Percentiles rank a stretch among this genome's conserved stretches.
Evolutionary conservation across 202 grass and related monocot species (phyloP).

Genomic region (Digitaria exilis): DNA sequence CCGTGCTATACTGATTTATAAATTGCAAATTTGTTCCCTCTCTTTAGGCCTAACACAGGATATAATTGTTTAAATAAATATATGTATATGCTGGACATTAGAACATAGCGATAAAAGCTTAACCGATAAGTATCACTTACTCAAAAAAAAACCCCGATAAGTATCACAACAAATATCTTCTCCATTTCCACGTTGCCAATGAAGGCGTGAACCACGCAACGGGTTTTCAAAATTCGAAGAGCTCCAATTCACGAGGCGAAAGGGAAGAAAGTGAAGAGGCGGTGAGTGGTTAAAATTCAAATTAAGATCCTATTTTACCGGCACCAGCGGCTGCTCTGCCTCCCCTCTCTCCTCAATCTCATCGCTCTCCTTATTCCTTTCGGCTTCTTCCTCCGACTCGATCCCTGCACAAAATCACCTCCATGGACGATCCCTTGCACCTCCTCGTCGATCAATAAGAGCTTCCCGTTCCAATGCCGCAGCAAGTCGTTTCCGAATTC

Average conservation of each 20-base stretch:
- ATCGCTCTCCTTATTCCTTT: background rate
- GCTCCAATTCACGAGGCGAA: background rate
- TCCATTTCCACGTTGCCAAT: background rate
- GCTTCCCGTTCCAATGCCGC: conserved; percentile 9
- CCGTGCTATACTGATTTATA: too few species aligned
- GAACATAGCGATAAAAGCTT: too few species aligned
- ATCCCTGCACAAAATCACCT: background rate
- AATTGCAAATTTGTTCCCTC: too few species aligned
- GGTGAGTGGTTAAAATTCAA: background rate
- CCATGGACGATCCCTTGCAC: background rate
- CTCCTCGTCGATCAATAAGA: conserved; percentile 5
- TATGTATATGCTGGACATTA: too few species aligned
- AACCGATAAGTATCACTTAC: too few species aligned
- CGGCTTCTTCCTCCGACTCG: background rate
- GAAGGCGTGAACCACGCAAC: background rate
- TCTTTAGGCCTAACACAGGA: too few species aligned
- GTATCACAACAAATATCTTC: background rate
- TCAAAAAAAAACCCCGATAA: too few species aligned
- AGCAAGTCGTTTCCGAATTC: conserved; percentile 11
- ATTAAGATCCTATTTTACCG: conserved; percentile 25
- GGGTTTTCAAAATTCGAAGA: background rate
- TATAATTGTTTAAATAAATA: too few species aligned
- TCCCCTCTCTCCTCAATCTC: background rate
- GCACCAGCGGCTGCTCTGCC: background rate
- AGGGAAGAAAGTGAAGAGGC: too few species aligned